Base-by-base conservation (phyloP, 306 rosid genomes). In the Cucumis cinereus region DNA sequence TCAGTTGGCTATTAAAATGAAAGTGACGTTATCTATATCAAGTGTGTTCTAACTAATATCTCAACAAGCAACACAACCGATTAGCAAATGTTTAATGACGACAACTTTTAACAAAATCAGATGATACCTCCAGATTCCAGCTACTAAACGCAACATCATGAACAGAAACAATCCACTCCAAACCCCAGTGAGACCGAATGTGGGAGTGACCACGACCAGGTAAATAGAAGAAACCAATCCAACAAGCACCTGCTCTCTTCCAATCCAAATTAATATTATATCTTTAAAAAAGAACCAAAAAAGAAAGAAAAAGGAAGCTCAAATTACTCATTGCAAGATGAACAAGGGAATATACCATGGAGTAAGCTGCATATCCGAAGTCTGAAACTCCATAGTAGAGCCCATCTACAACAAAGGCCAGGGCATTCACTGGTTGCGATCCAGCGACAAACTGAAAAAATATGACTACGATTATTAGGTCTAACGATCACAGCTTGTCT, bases 311-410 rank as follows among this genome's bases (percentile, higher is more conserved):
- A 50, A 16, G 20, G 55, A 20, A 68, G 6, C 47, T 64, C 28
- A 52, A 73, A 76, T 47, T 54, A 59, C 23, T 60, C 19, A 67
- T 72, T 53, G 40, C 60, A 71, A 62, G 10, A 81, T 76, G 72
- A 78, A 40, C 10, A 23, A 69, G 77, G 54, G 73, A 59, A 47
- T 85, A 61, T 85, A 95, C 99, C 98, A 85, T 92, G 6, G 99
- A 92, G 89, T 95, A 95, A 36, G 96, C 93, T 70, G 99, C 96
- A 50, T 83, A 94, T 83, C 79, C 92, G 47, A 85, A 94, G 91
- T 94, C 99, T 54, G 99, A 92, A 60, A 90, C 97, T 77, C 99
- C 98, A 59, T 92, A 92, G 80, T 92, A 94, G 73, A 94, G 90
- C 57, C 99, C 98, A 57, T 95, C 99, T 49, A 92, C 79, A 82